phyloP scores from a whole-genome alignment of 2,329 filamentous ascomycete genomes.

The Fusarium albosuccineum region DNA sequence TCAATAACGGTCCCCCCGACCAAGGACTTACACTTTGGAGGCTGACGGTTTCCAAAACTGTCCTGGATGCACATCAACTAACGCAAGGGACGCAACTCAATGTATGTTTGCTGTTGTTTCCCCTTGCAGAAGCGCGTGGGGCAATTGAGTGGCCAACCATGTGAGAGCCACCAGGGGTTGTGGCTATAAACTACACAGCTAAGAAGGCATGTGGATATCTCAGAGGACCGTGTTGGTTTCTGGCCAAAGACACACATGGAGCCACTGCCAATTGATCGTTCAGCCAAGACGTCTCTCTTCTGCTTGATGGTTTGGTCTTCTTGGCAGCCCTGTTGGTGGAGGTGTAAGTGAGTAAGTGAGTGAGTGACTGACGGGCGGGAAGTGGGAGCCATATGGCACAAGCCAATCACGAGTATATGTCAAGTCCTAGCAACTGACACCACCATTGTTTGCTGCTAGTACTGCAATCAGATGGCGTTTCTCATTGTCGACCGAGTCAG shows the following conservation, averaged over 20 bases:
- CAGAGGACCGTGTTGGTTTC: neutral
- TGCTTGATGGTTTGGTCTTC: neutral
- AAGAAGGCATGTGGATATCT: conserved; percentile 1
- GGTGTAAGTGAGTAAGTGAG: no score
- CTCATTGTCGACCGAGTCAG: no score
- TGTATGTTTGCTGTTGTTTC: conserved; percentile 4
- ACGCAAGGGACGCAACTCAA: conserved; percentile 27
- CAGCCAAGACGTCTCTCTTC: neutral
- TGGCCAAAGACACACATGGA: neutral
- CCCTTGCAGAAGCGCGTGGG: conserved; percentile 28
- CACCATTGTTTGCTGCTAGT: no score
- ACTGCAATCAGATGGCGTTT: no score
- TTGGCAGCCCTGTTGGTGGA: no score
- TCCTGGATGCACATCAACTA: conserved; percentile 5
- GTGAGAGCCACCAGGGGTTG: neutral
- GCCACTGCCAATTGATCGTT: neutral
- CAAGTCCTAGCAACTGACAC: no score
- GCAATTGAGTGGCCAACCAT: conserved; percentile 3
- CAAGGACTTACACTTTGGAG: conserved; percentile 14
- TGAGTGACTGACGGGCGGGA: no score
- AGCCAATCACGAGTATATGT: no score
- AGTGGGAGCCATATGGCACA: no score
- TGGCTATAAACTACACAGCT: conserved; percentile 26
- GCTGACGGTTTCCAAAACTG: conserved; percentile 23
- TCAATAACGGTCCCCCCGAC: conserved; percentile 11